These are phyloP conservation scores for Lactarius evosmus DNA, from an alignment of 768 basidiomycete species.

Conservation along the genomic window DNA sequence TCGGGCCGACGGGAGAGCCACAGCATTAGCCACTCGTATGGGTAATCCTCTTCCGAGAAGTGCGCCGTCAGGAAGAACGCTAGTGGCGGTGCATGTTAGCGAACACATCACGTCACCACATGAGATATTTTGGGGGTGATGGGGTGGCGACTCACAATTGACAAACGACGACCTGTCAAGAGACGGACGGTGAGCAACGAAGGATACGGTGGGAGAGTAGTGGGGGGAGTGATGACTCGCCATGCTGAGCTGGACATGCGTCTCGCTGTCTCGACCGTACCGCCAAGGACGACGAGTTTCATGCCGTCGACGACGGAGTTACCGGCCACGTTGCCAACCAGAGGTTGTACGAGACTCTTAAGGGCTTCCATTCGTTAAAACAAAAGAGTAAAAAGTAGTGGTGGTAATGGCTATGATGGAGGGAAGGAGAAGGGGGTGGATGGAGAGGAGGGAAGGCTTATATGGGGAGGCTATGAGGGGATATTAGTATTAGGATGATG, in stretches of 20 bases:
- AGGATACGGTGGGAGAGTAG: neutral
- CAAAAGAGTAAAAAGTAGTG: neutral
- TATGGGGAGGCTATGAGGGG: conserved; percentile 4
- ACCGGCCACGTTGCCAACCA: conserved; percentile 27
- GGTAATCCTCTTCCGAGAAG: conserved; percentile 87
- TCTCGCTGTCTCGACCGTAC: conserved; percentile 83
- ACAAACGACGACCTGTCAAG: conserved; percentile 72
- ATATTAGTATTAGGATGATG: conserved; percentile 24
- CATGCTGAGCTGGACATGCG: conserved; percentile 80
- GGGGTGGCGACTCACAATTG: conserved; percentile 57
- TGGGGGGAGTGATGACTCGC: conserved; percentile 40
- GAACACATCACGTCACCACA: conserved; percentile 27
- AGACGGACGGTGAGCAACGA: conserved; percentile 5
- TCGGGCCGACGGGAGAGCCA: conserved; percentile 84
- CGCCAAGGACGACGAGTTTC: conserved; percentile 86
- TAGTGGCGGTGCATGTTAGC: conserved; percentile 29
- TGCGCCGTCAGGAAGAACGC: conserved; percentile 76
- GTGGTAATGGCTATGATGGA: neutral
- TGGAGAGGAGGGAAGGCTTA: neutral
- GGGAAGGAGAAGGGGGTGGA: neutral
- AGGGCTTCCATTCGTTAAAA: conserved; percentile 26
- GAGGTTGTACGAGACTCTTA: conserved; percentile 29
- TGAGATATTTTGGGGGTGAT: neutral
- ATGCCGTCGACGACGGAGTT: conserved; percentile 78
- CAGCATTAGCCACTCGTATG: conserved; percentile 89